These are phyloP conservation scores for Uronychia binucleata DNA, from an alignment of 73 alveolate species.

Conservation along the genomic window DNA sequence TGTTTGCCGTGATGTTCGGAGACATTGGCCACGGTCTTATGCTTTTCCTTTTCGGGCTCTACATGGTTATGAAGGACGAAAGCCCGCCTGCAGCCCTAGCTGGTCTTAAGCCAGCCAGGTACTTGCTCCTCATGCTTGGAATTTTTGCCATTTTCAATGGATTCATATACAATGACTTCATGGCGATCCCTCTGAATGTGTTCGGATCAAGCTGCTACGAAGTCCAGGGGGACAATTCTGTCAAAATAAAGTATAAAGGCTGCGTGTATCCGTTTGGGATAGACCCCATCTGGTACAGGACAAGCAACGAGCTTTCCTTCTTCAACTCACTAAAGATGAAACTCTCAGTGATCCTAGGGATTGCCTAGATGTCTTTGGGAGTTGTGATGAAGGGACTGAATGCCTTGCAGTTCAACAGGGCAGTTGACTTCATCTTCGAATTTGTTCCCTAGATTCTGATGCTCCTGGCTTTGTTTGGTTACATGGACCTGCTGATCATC, in stretches of 20 bases:
- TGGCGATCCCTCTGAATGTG: conserved; percentile 91
- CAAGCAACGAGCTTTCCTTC: conserved; percentile 92
- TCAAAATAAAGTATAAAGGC: conserved; percentile 74
- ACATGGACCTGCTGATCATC: conserved; percentile 91
- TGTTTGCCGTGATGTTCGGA: conserved; percentile 98
- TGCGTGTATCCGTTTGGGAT: conserved; percentile 95
- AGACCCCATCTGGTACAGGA: conserved; percentile 96
- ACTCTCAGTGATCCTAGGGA: conserved; percentile 96
- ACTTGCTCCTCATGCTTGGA: conserved; percentile 75
- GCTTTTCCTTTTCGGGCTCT: conserved; percentile 61
- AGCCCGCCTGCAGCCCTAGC: conserved; percentile 40
- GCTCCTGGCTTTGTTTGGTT: conserved; percentile 87
- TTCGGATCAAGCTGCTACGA: conserved; percentile 85
- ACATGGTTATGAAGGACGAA: conserved; percentile 31
- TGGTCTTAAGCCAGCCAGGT: conserved; percentile 42
- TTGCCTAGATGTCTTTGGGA: conserved; percentile 95
- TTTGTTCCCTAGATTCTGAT: conserved; percentile 93
- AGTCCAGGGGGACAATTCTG: conserved; percentile 11
- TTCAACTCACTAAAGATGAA: conserved; percentile 97
- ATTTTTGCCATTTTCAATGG: conserved; percentile 95
- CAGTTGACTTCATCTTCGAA: conserved; percentile 87
- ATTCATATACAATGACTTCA: conserved; percentile 93
- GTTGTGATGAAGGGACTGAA: conserved; percentile 91
- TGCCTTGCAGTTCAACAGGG: conserved; percentile 83
- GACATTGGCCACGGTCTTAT: conserved; percentile 96